Evolutionary conservation across 768 basidiomycete species (phyloP), one percentile per base, ranked within the genome.

Genomic region (Porpolomopsis calyptriformis): DNA sequence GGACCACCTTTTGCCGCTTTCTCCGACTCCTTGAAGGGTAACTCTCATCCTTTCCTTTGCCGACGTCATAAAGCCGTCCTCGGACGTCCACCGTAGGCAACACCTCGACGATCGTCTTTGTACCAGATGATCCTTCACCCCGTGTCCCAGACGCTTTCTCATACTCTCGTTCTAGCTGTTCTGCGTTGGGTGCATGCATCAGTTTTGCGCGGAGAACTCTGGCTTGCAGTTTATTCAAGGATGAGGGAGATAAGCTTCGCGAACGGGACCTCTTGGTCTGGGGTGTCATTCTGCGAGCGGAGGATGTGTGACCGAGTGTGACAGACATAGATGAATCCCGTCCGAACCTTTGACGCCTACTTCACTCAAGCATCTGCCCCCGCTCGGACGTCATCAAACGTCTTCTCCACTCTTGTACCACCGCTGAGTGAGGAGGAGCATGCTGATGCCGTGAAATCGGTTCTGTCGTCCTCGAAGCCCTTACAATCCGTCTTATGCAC

Each of bases 281-380:
- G 31, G 31, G 19, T 10, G 37, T 12, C 8, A n/a, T n/a, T n/a
- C n/a, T n/a, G n/a, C n/a, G n/a, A n/a, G n/a, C n/a, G n/a, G n/a
- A n/a, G n/a, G n/a, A n/a, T n/a, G n/a, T n/a, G n/a, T n/a, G n/a
- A n/a, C n/a, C n/a, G n/a, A n/a, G n/a, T n/a, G n/a, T n/a, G n/a
- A n/a, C n/a, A n/a, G n/a, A n/a, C n/a, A n/a, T n/a, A n/a, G n/a
- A n/a, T n/a, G n/a, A n/a, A n/a, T n/a, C n/a, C n/a, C n/a, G n/a
- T n/a, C n/a, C n/a, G n/a, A n/a, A n/a, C n/a, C n/a, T 90, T 92
- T 45, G 92, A 98, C 65, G 78, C 82, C 18, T 98, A 94, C 66
- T 87, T 98, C 60, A 70, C 68, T 4, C 73, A 78, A 33, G 67
- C 73, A 23, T 68, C 79, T 7, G 69, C 78, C 19, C 73, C 82